Evolutionary conservation across 768 basidiomycete species (phyloP).

Genomic region (Pholiota molesta): DNA sequence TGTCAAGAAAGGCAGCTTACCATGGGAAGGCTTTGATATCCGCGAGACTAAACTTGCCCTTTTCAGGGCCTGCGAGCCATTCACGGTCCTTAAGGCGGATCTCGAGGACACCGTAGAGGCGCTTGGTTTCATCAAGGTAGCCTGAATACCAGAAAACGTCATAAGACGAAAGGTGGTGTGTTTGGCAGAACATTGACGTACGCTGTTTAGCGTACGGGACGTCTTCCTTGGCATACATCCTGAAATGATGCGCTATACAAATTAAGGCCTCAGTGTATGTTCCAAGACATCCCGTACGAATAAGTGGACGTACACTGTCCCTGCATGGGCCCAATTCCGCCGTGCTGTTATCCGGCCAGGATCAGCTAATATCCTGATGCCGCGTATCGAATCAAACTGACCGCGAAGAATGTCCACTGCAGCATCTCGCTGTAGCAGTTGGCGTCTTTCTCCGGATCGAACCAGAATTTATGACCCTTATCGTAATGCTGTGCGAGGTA

Average conservation of each 20-base stretch:
- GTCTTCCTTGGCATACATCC: no score
- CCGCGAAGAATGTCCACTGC: conserved; percentile 88
- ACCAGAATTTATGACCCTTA: conserved; percentile 66
- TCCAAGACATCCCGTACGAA: no score
- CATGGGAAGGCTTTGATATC: conserved; percentile 72
- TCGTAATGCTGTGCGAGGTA: conserved; percentile 84
- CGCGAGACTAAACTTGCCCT: conserved; percentile 49
- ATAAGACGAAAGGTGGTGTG: no score
- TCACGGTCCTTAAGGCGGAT: no score
- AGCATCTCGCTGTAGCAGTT: conserved; percentile 70
- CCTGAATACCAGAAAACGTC: no score
- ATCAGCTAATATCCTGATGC: no score
- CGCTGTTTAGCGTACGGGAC: no score
- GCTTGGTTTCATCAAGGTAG: no score
- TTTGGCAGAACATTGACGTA: no score
- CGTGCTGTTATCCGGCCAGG: conserved; percentile 49
- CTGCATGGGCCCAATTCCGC: conserved; percentile 87
- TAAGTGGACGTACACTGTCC: conserved; percentile 47
- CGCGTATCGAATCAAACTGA: conserved; percentile 24
- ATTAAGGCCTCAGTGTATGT: no score
- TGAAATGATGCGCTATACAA: no score
- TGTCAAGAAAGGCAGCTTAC: conserved; percentile 33
- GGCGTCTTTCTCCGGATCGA: conserved; percentile 50
- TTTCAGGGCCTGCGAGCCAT: not conserved
- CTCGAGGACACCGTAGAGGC: no score